Percentiles rank a stretch among this genome's conserved stretches.
Conservation (phyloP, 192 early-diverging fungal species). For the Coemansia sp. region DNA sequence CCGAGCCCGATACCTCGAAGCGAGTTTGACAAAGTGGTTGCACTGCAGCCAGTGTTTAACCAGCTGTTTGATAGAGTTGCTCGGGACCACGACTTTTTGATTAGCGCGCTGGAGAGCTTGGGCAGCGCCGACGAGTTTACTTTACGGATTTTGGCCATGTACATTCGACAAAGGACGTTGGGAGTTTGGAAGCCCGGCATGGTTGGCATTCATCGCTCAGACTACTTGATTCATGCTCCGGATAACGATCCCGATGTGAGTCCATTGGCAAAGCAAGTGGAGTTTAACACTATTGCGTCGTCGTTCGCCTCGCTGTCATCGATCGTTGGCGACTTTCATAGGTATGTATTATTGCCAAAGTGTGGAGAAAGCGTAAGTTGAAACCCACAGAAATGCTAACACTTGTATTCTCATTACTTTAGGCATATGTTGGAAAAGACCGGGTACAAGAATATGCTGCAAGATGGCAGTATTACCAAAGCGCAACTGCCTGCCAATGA, state of each 20-base stretch:
- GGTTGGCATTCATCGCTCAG: constrained; percentile 88
- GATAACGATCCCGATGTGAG: constrained; percentile 33
- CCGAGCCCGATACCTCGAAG: constrained; percentile 80
- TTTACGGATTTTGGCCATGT: constrained; percentile 73
- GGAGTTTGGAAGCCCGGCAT: constrained; percentile 56
- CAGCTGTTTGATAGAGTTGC: constrained; percentile 77
- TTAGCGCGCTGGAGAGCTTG: constrained; percentile 42
- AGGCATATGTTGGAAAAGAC: constrained; percentile 39
- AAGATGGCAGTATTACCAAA: constrained; percentile 6
- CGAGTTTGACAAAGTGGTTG: constrained; percentile 71
- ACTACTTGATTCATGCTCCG: constrained; percentile 84
- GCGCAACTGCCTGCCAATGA: constrained; percentile 66
- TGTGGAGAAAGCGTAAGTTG: not conserved
- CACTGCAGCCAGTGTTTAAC: constrained; percentile 81
- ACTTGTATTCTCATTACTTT: not conserved
- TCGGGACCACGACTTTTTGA: constrained; percentile 75
- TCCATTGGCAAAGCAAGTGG: constrained; percentile 78
- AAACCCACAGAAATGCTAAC: not conserved
- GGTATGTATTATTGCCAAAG: constrained; percentile 40
- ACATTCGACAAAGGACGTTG: constrained; percentile 60
- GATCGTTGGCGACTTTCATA: constrained; percentile 75
- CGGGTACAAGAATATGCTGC: constrained; percentile 30
- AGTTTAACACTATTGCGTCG: constrained; percentile 93
- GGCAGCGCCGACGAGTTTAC: constrained; percentile 84
- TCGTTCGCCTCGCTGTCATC: constrained; percentile 87